Conservation (phyloP, 768 basidiomycete genomes). For the Botryobasidium botryosum region DNA sequence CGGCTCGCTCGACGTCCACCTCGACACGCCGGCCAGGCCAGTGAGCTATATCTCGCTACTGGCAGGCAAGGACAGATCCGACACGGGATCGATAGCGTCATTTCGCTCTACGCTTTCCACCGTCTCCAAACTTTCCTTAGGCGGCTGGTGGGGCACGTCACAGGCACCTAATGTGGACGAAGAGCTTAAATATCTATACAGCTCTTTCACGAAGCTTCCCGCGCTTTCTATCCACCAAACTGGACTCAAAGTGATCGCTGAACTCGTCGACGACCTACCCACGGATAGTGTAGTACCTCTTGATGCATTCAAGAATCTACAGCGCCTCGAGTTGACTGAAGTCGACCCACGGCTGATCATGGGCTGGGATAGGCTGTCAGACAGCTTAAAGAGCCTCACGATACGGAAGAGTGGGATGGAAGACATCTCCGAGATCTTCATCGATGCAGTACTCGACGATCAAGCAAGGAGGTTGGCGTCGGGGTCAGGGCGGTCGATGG, state of each 20-base stretch:
- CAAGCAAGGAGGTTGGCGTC: constrained; percentile 44
- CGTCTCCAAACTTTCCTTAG: constrained; percentile 59
- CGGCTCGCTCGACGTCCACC: constrained; percentile 61
- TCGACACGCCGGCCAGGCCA: constrained; percentile 50
- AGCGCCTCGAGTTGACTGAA: constrained; percentile 54
- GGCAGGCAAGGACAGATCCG: constrained; percentile 38
- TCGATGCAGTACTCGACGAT: constrained; percentile 63
- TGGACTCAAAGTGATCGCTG: constrained; percentile 40
- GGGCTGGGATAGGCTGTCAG: constrained; percentile 68
- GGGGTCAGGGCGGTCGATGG: not conserved
- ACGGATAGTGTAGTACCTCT: constrained; percentile 64
- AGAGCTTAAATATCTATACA: constrained; percentile 76
- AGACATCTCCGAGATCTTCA: constrained; percentile 61
- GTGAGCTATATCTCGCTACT: constrained; percentile 55
- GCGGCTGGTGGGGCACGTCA: constrained; percentile 52
- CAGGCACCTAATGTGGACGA: constrained; percentile 43
- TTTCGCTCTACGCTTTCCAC: constrained; percentile 61
- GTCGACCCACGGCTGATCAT: constrained; percentile 68
- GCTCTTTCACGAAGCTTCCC: constrained; percentile 80
- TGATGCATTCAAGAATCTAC: constrained; percentile 70
- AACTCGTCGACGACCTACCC: constrained; percentile 50
- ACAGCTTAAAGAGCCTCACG: constrained; percentile 53
- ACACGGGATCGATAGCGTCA: constrained; percentile 56
- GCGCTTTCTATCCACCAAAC: constrained; percentile 44
- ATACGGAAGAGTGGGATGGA: constrained; percentile 67